Percentiles rank a stretch among this genome's conserved stretches.
Conservation (phyloP, 2,329 filamentous ascomycete genomes). For the Aspergillus clavatus region DNA sequence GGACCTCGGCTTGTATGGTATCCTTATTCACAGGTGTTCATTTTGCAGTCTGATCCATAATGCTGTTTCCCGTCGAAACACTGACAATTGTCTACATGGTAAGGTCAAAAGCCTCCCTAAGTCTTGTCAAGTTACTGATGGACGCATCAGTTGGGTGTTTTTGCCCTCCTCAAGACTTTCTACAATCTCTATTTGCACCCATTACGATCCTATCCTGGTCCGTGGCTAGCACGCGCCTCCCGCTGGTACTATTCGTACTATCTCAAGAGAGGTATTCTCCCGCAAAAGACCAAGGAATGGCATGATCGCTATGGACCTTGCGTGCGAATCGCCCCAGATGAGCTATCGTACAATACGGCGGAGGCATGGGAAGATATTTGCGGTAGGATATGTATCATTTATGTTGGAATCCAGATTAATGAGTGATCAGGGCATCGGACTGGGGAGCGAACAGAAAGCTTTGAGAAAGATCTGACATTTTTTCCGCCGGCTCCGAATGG, state of each 20-base stretch:
- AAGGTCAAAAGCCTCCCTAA: not conserved
- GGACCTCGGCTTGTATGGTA: not conserved
- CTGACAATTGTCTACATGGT: not conserved
- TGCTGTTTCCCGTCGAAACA: not conserved
- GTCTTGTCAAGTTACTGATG: not conserved
- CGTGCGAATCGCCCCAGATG: constrained; percentile 39
- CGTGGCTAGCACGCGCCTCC: constrained; percentile 29
- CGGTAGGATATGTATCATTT: constrained; percentile 31
- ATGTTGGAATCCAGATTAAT: constrained; percentile 1
- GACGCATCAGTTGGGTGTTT: not conserved
- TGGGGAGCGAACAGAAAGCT: not conserved
- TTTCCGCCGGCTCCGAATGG: not conserved
- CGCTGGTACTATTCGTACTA: constrained; percentile 29
- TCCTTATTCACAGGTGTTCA: not conserved
- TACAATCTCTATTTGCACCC: constrained; percentile 44
- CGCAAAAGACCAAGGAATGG: constrained; percentile 35
- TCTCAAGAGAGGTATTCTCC: constrained; percentile 24
- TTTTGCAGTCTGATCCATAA: not conserved
- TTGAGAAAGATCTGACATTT: not conserved
- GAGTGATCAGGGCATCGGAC: not conserved
- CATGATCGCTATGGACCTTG: constrained; percentile 30
- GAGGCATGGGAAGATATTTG: constrained; percentile 44
- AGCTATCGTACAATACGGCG: constrained; percentile 42
- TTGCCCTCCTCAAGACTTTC: constrained; percentile 9
- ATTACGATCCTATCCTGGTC: constrained; percentile 41